phyloP scores from a whole-genome alignment of 2,329 filamentous ascomycete genomes.

The Mollisiaceae sp. region DNA sequence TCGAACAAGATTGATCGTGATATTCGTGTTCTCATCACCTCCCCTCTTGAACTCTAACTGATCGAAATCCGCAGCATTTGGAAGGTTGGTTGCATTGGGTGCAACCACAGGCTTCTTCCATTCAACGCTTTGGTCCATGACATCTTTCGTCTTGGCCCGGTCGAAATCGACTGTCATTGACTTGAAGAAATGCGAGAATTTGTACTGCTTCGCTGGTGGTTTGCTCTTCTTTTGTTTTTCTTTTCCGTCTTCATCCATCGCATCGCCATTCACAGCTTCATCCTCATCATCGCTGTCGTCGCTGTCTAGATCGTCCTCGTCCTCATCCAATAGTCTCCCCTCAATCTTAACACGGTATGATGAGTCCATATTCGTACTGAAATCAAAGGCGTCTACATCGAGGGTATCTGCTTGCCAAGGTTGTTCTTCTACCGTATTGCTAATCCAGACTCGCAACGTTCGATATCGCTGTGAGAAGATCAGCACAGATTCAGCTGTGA shows the following conservation, averaged over 20 bases:
- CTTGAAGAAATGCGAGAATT: slow-evolving; percentile 82
- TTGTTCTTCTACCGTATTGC: slow-evolving; percentile 92
- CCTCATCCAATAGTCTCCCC: slow-evolving; percentile 78
- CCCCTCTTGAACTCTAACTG: slow-evolving; percentile 89
- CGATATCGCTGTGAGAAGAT: slow-evolving; percentile 65
- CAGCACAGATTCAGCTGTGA: not conserved
- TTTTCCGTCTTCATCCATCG: slow-evolving; percentile 61
- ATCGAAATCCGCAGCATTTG: slow-evolving; percentile 80
- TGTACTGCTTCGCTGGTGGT: slow-evolving; percentile 53
- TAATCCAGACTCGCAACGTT: slow-evolving; percentile 91
- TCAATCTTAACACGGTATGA: slow-evolving; percentile 93
- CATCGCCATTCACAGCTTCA: slow-evolving; percentile 47
- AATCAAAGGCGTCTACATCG: slow-evolving; percentile 79
- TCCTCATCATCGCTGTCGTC: slow-evolving; percentile 55
- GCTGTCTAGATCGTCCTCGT: slow-evolving; percentile 57
- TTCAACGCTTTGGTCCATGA: slow-evolving; percentile 67
- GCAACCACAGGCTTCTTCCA: slow-evolving; percentile 80
- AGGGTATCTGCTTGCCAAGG: slow-evolving; percentile 80
- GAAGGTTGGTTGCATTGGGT: slow-evolving; percentile 54
- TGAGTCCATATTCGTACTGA: slow-evolving; percentile 76
- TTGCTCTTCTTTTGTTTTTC: slow-evolving; percentile 46
- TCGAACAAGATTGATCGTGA: slow-evolving; percentile 83
- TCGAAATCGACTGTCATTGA: slow-evolving; percentile 78
- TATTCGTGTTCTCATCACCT: slow-evolving; percentile 90
- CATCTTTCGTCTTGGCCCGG: slow-evolving; percentile 60